phyloP scores from a whole-genome alignment of 2,329 filamentous ascomycete species.

The Fusarium transvaalense region DNA sequence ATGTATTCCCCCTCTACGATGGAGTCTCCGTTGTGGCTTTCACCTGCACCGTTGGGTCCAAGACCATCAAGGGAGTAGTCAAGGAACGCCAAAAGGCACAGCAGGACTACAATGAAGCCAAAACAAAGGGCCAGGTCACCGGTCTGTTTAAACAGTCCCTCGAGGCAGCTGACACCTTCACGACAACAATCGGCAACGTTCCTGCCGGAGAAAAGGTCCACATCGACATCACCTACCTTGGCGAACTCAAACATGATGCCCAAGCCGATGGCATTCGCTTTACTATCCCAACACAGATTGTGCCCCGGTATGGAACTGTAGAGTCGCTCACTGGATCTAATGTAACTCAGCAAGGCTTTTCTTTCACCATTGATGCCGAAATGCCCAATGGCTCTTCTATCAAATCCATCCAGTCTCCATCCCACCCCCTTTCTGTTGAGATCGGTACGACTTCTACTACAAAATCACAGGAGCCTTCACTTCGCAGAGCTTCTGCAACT shows the following conservation, averaged over 20 bases:
- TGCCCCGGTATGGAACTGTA: slow-evolving; percentile 70
- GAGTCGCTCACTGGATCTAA: slow-evolving; percentile 16
- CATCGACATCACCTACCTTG: slow-evolving; percentile 75
- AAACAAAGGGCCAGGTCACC: slow-evolving; percentile 69
- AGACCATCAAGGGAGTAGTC: slow-evolving; percentile 73
- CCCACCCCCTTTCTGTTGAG: slow-evolving; percentile 74
- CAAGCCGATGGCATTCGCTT: slow-evolving; percentile 76
- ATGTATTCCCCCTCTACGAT: slow-evolving; percentile 79
- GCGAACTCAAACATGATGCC: slow-evolving; percentile 79
- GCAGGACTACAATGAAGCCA: slow-evolving; percentile 69
- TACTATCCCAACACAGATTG: slow-evolving; percentile 75
- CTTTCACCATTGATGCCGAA: slow-evolving; percentile 54
- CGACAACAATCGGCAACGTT: slow-evolving; percentile 75
- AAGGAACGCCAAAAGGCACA: slow-evolving; percentile 74
- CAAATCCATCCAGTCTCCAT: slow-evolving; percentile 73
- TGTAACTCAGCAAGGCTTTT: slow-evolving; percentile 36
- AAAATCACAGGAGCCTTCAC: slow-evolving; percentile 60
- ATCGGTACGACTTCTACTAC: slow-evolving; percentile 67
- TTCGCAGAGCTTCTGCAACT: slow-evolving; percentile 72
- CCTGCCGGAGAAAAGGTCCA: slow-evolving; percentile 67
- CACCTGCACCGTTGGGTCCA: slow-evolving; percentile 70
- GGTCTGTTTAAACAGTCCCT: slow-evolving; percentile 73
- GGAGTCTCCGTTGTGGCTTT: slow-evolving; percentile 78
- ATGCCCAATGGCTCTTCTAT: slow-evolving; percentile 69
- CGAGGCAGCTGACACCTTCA: slow-evolving; percentile 74